Evolutionary conservation across 352 stramenopile species (phyloP).

Genomic region (Phytopythium ostracodes): DNA sequence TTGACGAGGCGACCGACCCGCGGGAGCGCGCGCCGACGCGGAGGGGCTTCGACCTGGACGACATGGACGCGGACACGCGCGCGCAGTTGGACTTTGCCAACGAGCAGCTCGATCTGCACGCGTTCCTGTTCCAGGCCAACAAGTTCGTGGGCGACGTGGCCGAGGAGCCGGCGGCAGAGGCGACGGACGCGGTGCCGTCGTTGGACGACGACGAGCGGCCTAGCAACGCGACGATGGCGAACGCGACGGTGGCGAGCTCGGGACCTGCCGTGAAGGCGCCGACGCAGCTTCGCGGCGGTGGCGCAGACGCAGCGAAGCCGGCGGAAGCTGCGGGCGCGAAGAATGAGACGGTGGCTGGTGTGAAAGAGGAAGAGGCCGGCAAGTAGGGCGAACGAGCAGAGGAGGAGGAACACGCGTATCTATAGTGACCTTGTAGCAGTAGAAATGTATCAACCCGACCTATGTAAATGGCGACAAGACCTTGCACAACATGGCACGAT

Average conservation of each 20-base stretch:
- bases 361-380: background rate
- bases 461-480: background rate
- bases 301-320: too few relatives aligned
- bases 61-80: slow-evolving; percentile 45
- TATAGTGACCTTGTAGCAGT: slow-evolving; percentile 2
- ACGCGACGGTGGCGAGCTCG: background rate
- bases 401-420: background rate
- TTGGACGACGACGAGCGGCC: background rate
- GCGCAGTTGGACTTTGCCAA: slow-evolving; percentile 48
- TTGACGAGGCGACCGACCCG: slow-evolving; percentile 41
- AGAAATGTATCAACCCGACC: slow-evolving; percentile 1
- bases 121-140: slow-evolving; percentile 68
- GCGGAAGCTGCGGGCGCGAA: too few relatives aligned
- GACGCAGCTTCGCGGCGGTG: background rate
- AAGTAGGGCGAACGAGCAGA: background rate
- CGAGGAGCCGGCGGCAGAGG: background rate
- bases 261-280: background rate
- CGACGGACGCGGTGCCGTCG: background rate
- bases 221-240: background rate
- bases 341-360: background rate
- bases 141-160: slow-evolving; percentile 41
- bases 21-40: slow-evolving; percentile 45
- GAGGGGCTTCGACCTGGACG: slow-evolving; percentile 56
- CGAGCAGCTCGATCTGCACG: slow-evolving; percentile 60
- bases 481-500: too few relatives aligned